phyloP scores from a whole-genome alignment of 345 rosid genomes.

The Syzygium aromaticum region DNA sequence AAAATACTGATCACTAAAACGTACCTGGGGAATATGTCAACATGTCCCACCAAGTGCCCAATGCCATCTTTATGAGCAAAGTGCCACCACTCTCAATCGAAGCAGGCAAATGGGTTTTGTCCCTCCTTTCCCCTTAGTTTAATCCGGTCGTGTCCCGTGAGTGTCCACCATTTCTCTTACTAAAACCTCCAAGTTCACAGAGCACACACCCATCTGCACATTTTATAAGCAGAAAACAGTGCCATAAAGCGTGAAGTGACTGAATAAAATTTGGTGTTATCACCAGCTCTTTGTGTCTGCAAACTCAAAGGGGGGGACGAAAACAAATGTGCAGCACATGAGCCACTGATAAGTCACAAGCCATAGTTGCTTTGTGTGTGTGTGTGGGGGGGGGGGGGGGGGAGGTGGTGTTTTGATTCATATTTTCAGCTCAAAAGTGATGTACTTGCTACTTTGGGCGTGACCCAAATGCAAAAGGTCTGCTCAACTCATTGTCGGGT shows the following conservation, averaged over 20 bases:
- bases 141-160: neutral
- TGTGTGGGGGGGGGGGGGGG: neutral
- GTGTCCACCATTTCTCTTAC: neutral
- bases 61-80: neutral
- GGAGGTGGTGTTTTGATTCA: neutral
- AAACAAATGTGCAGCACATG: neutral
- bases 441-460: neutral
- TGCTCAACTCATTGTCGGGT: neutral
- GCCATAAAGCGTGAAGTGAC: neutral
- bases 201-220: neutral
- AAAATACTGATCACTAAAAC: neutral
- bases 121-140: neutral
- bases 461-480: neutral
- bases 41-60: neutral
- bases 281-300: neutral
- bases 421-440: neutral
- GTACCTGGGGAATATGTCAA: neutral
- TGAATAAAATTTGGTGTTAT: neutral
- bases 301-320: neutral
- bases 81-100: neutral
- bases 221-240: neutral
- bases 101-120: neutral
- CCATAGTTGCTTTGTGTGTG: neutral
- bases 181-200: neutral
- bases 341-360: neutral